Evolutionary conservation across 192 early-diverging fungal species (phyloP).

Genomic region (Coemansia sp.): DNA sequence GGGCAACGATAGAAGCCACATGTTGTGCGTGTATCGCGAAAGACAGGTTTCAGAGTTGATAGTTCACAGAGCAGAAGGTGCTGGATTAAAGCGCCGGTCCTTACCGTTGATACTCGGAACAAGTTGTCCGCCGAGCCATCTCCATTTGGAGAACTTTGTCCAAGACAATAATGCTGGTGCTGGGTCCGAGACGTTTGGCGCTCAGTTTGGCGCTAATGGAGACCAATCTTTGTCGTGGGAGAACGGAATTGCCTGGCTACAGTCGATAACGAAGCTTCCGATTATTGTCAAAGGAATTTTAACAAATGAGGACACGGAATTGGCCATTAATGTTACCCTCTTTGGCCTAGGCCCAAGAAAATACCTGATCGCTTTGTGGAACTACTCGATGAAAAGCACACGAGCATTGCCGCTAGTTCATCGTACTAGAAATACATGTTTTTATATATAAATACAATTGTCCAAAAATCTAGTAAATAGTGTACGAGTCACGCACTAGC

Average conservation of each 20-base stretch:
- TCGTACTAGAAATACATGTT: too few species aligned
- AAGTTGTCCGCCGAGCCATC: conserved; percentile 61
- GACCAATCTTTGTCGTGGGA: conserved; percentile 86
- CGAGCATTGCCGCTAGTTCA: neutral
- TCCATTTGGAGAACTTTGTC: conserved; percentile 68
- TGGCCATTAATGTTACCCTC: conserved; percentile 61
- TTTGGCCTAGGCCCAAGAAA: neutral
- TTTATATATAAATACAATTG: too few species aligned
- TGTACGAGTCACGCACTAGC: neutral
- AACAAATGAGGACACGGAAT: conserved; percentile 84
- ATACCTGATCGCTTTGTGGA: conserved; percentile 1
- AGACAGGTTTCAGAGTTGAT: conserved; percentile 64
- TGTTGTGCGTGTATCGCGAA: conserved; percentile 78
- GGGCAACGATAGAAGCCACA: neutral
- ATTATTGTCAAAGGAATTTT: conserved; percentile 94
- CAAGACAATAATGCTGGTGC: conserved; percentile 8
- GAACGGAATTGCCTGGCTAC: conserved; percentile 83
- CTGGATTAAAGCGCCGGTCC: conserved; percentile 71
- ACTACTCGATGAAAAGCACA: neutral
- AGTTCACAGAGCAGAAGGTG: conserved; percentile 69
- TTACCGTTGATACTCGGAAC: conserved; percentile 64
- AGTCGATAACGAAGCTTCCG: conserved; percentile 78
- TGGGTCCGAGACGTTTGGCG: conserved; percentile 44
- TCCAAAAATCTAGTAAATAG: neutral
- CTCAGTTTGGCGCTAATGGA: conserved; percentile 36